Evolutionary conservation across 1,139 yeast species (phyloP), one percentile per base, ranked within the genome.

Genomic region (Zygosaccharomyces pseudobailii): DNA sequence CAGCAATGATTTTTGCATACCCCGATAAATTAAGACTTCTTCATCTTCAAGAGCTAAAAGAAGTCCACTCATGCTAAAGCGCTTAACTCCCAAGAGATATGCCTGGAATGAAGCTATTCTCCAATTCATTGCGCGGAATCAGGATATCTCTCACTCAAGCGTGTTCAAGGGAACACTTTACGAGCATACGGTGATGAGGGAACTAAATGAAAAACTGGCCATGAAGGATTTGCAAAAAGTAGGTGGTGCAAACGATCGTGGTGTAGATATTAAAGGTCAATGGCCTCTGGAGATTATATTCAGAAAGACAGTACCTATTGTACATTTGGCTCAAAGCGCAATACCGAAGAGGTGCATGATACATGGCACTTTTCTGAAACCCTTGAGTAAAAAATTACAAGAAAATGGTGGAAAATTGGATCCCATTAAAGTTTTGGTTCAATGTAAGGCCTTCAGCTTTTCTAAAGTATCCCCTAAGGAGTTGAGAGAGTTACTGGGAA

Each of bases 211-310:
- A 2, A 62, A 70, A 41, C 65, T 82, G 25, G 57, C 69, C 21
- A 72, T 81, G 53, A 50, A 59, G 3, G 49, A 67, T 3, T 47
- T 74, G 23, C 50, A 59, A 5, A 73, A 71, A 47, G 71, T 75
- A 47, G 95, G 95, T 2, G 92, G 94, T 0, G 71, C 87, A 0
- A 77, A 78, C 51, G 95, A 87, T 59, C 76, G 78, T 43, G 95
- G 95, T 0, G 73, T 85, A 5, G 95, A 87, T 62, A 69, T 86
- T 1, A 67, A 74, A 10, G 87, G 87, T 0, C 68, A 69, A 40
- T 82, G 88, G 88, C 71, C 79, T 48, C 59, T 82, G 19, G 35
- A 41, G n/a, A 37, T 43, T 17, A 47, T 65, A 48, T 45, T 57
- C 58, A 6, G 55, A 44, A 49, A 47, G 57, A 39, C 64, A 57